Base-by-base conservation (phyloP, 2,329 filamentous ascomycete species). In the Onygenales sp. region DNA sequence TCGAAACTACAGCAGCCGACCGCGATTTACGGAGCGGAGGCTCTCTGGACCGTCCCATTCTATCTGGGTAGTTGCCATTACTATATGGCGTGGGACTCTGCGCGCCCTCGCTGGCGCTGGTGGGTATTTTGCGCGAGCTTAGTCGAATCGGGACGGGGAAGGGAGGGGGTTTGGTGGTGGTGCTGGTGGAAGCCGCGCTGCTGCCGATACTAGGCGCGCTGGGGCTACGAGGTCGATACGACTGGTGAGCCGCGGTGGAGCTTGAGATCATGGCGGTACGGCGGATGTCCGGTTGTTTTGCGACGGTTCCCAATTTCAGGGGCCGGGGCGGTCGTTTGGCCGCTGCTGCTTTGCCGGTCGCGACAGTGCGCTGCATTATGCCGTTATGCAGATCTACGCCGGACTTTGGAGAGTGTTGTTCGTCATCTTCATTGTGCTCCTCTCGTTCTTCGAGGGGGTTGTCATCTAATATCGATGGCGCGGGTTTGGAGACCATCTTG, bases 91-190 rank as follows among this genome's bases (percentile, higher is more conserved):
- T 89, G 1, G 90, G 90, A 65, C 89, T 95, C 58, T 83, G 80
- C 42, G 83, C 84, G 3, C 87, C 87, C 57, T 95, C 89, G 65
- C 87, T 90, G 50, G 79, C 75, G 59, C 80, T 85, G 55, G 83
- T 70, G 0, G 83, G 80, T 21, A 85, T 79, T 62, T 86, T 84
- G 55, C 90, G 83, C 5, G 91, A 98, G 69, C 92, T 97, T 33
- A 89, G 87, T 54, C 93, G 79, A 2, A 85, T 85, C 0, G 93
- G 93, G 6, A 98, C 95, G 0, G 93, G 91, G 74, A 95, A 96
- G 0, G 93, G 93, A 32, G 93, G 91, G 51, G 55, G 61, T 17
- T 61, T 55, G 8, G 64, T 61, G 50, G 66, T 63, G 36, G 64
- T 67, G n/a, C 67, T 54, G 10, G 17, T 54, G 7, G 48, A 67